Base-by-base conservation (phyloP, 176 grass and related monocot genomes). In the Aegilops umbellulata region DNA sequence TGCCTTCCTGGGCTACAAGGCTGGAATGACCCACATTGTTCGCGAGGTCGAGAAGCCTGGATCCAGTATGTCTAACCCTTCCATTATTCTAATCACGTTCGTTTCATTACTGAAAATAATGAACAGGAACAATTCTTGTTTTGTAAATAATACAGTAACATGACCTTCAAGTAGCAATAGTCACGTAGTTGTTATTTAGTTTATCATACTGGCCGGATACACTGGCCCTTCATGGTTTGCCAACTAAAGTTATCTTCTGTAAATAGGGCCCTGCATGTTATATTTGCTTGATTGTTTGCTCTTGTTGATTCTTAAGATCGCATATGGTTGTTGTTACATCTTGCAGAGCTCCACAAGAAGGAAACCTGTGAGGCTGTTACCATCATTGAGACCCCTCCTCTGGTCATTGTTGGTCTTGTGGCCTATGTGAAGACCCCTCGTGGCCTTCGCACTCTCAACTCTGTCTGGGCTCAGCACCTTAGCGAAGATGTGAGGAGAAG, bases 281-380 rank as follows among this genome's bases (percentile, higher is more conserved):
- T 47, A 74, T 19, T 53, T 53, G 16, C 49, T 53, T 53, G 70
- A 47, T 75, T 19, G 24, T 8, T 19, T 74, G 25, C 71, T 47
- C 23, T 10, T 27, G 3, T 17, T 1, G 16, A 49, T 10, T 51
- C 2, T 51, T 10, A 30, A 30, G 47, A 30, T 58, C 0, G 17
- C 6, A 22, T 9, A 76, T 76, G 3, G 25, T 19, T 55, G 1
- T 49, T 41, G 42, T 22, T 58, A 47, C 67, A 22, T 66, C 78
- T n/a, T 61, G 42, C 79, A 98, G 94, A 98, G 76, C 91, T 98
- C 34, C 97, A 98, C 86, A 98, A 98, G 86, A 95, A 98, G 90
- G 97, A 98, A 84, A 98, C 97, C 2, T 98, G 97, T 20, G 97
- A 98, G 79, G 97, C 97, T 71, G 97, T 98, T 25, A 95, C 94